Evolutionary conservation across 352 stramenopile genomes (phyloP), one percentile per base, ranked within the genome.

Genomic region (Globisporangium nagaii): DNA sequence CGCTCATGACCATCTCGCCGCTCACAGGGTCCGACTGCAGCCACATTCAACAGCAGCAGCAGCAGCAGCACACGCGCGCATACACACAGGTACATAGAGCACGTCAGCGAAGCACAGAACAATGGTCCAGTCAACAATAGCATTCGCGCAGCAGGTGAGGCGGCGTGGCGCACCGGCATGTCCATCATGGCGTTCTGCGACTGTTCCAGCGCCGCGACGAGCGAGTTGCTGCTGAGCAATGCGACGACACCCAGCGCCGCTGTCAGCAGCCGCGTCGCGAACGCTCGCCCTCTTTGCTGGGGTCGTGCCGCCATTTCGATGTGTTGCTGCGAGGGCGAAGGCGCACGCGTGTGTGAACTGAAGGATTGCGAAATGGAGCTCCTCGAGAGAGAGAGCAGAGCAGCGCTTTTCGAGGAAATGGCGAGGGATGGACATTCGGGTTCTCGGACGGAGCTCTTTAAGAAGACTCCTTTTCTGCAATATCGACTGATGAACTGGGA

Each of bases 1-100:
- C 37, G 45, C 69, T 81, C 78, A 88, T 88, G 31, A 88, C 73
- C 78, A 88, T 88, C 45, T 84, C 52, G 41, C 75, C 78, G 15
- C 56, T 83, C 27, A 88, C 75, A 0, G 78, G 78, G 51, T 88
- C 78, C 12, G 72, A 65, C 78, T 88, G 42, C 19, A 52, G 11
- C 37, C 10, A 53, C 17, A 40, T 6, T 19, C 7, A 48, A 13
- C 15, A 47, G 34, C 13, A 34, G 17, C 19, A 50, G 10, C 3
- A 25, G 36, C 27, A 30, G 30, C 0, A 25, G 24, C 13, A 9
- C 32, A 27, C 24, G 27, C n/a, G 7, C 25, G 39, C 15, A 25
- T 15, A 8, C 3, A 7, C 17, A 27, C 7, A 19, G 8, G n/a
- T 6, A 19, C n/a, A n/a, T n/a, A n/a, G n/a, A n/a, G n/a, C 6